Base-by-base conservation (phyloP, 306 rosid genomes). In the Pyrus betulifolia region DNA sequence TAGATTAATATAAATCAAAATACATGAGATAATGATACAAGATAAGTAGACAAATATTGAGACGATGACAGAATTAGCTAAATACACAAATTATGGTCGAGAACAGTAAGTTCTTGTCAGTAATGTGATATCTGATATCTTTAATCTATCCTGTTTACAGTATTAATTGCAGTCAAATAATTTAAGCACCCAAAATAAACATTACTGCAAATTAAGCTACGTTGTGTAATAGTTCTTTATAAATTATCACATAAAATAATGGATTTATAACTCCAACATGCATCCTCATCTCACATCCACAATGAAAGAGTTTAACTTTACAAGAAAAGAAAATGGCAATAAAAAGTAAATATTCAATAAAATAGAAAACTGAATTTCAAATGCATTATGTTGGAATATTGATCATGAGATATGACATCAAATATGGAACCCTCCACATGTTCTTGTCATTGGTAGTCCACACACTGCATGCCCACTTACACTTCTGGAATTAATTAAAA, bases 331-430 rank as follows among this genome's bases (percentile, higher is more conserved):
- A 54, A 54, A 61, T 23, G 1, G 18, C 66, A 7, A 9, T 25
- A 27, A 60, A 25, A 25, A 1, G 19, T 11, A 58, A 22, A n/a
- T n/a, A 52, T 52, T 57, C 21, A 25, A 61, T 27, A 23, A 21
- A 12, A 10, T 12, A 65, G 15, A 33, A 66, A 10, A 33, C 2
- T 66, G 13, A 38, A 66, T 19, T 21, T 9, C 22, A 1, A 17
- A 21, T 35, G 49, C 15, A 35, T 35, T 19, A 33, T 35, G 59
- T 68, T 76, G 73, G 5, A 54, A 66, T 49, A 64, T 28, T 67
- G 19, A 76, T 76, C 80, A 55, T 58, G 42, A 54, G 67, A 76
- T 10, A 67, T 54, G 69, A 69, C 23, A 68, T 10, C 22, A 77
- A 40, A 25, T 30, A 30, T 40, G 58, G 55, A 40, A 3, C 12